Conservation (phyloP, 768 basidiomycete genomes). For the Trametes sanguinea region DNA sequence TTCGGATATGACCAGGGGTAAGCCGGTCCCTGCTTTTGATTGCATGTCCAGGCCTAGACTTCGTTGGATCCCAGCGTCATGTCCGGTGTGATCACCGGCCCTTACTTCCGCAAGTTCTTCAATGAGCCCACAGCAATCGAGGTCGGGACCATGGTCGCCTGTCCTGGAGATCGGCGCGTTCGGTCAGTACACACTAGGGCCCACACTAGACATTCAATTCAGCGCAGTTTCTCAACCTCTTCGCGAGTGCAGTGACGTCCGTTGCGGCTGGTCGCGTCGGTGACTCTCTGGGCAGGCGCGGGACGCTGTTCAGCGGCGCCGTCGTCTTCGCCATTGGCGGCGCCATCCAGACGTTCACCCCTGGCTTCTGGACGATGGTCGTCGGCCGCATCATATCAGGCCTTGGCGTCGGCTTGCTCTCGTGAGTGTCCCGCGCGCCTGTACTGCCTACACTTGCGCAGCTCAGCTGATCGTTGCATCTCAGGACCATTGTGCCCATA, state of each 20-base stretch:
- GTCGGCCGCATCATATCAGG: slow-evolving; percentile 82
- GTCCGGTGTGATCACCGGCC: slow-evolving; percentile 90
- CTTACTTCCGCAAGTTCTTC: slow-evolving; percentile 82
- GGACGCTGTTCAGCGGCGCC: slow-evolving; percentile 83
- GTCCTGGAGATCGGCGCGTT: slow-evolving; percentile 92
- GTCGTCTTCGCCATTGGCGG: slow-evolving; percentile 86
- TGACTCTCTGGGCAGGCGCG: slow-evolving; percentile 81
- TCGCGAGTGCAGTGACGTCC: slow-evolving; percentile 66
- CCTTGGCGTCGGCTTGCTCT: slow-evolving; percentile 87
- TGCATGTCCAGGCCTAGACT: slow-evolving; percentile 9
- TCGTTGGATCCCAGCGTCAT: slow-evolving; percentile 58
- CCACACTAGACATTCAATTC: neutral
- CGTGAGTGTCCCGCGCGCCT: slow-evolving; percentile 49
- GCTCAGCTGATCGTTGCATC: slow-evolving; percentile 8
- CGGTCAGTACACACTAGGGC: slow-evolving; percentile 47
- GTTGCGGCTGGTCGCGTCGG: slow-evolving; percentile 87
- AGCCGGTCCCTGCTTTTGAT: slow-evolving; percentile 12
- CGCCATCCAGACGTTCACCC: slow-evolving; percentile 79
- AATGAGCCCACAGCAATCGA: slow-evolving; percentile 71
- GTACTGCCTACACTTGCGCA: neutral
- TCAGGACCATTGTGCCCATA: slow-evolving; percentile 90
- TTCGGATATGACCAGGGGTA: slow-evolving; percentile 91
- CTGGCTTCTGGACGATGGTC: slow-evolving; percentile 79
- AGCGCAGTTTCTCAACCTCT: neutral
- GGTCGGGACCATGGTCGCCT: slow-evolving; percentile 95